Percentiles rank a stretch among this genome's conserved stretches.
Conservation (phyloP, 306 rosid genomes). For the Cajanus cajan region DNA sequence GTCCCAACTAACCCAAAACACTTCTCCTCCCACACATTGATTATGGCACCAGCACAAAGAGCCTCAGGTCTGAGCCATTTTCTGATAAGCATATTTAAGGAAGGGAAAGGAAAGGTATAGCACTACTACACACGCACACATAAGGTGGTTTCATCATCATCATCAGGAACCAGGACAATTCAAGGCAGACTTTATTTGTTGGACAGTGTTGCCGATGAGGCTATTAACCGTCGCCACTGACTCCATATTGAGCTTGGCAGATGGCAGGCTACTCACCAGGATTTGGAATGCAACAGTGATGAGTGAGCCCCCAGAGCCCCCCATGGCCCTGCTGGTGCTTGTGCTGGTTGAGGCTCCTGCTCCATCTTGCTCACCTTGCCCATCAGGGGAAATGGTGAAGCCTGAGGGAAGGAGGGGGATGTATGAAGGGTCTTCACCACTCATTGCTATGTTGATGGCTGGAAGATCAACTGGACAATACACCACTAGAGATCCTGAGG, state of each 20-base stretch:
- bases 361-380: constrained; percentile 39
- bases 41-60: constrained; percentile 39
- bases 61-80: constrained; percentile 34
- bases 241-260: constrained; percentile 81
- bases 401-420: constrained; percentile 90
- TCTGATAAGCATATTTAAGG: constrained; percentile 57
- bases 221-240: constrained; percentile 83
- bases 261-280: constrained; percentile 76
- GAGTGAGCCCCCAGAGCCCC: constrained; percentile 46
- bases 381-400: constrained; percentile 71
- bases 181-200: constrained; percentile 86
- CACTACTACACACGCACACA: too few relatives aligned
- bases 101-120: neutral
- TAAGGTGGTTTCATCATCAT: neutral
- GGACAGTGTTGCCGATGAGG: constrained; percentile 78
- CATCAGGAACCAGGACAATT: constrained; percentile 68
- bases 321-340: constrained; percentile 26
- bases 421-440: constrained; percentile 86
- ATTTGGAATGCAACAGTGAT: constrained; percentile 87
- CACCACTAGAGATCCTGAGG: constrained; percentile 84
- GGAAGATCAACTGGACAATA: constrained; percentile 87
- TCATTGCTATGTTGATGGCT: constrained; percentile 82
- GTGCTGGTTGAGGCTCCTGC: constrained; percentile 63
- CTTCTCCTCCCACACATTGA: constrained; percentile 62
- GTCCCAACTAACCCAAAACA: constrained; percentile 62